phyloP scores from a whole-genome alignment of 805 yeast genomes.

The Candida awuae region DNA sequence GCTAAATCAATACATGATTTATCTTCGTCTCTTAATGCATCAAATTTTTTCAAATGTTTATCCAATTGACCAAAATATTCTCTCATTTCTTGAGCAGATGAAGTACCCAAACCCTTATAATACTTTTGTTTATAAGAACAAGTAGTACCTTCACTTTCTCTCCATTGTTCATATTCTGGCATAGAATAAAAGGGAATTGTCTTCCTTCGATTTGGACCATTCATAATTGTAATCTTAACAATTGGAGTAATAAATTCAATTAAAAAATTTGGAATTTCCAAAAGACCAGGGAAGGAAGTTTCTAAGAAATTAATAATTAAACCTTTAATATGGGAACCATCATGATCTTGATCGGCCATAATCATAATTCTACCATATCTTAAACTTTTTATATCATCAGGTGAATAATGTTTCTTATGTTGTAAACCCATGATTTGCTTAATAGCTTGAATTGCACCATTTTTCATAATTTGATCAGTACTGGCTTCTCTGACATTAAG shows the following conservation, averaged over 20 bases:
- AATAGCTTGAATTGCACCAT: constrained; percentile 89
- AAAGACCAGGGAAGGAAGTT: constrained; percentile 86
- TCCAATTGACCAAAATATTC: constrained; percentile 83
- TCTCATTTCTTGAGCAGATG: constrained; percentile 71
- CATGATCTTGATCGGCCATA: constrained; percentile 99
- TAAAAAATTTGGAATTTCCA: constrained; percentile 84
- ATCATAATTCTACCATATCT: constrained; percentile 97
- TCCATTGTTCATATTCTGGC: constrained; percentile 95
- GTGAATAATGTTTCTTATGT: constrained; percentile 71
- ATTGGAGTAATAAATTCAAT: constrained; percentile 95
- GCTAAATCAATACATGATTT: constrained; percentile 78
- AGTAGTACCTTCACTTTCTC: constrained; percentile 67
- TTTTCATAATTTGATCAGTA: constrained; percentile 88
- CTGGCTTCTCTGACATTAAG: constrained; percentile 94
- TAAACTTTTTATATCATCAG: constrained; percentile 56
- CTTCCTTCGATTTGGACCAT: constrained; percentile 45
- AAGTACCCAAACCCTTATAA: constrained; percentile 98
- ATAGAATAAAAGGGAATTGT: constrained; percentile 77
- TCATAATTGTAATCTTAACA: constrained; percentile 74
- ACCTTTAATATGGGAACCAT: constrained; percentile 97
- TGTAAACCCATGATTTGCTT: constrained; percentile 94
- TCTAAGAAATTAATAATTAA: constrained; percentile 88
- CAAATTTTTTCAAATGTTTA: constrained; percentile 78
- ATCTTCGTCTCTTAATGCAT: constrained; percentile 72
- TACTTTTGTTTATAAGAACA: constrained; percentile 89